These are phyloP conservation scores for Ustilago esculenta DNA, from an alignment of 1,284 basidiomycete species.

Conservation along the genomic window DNA sequence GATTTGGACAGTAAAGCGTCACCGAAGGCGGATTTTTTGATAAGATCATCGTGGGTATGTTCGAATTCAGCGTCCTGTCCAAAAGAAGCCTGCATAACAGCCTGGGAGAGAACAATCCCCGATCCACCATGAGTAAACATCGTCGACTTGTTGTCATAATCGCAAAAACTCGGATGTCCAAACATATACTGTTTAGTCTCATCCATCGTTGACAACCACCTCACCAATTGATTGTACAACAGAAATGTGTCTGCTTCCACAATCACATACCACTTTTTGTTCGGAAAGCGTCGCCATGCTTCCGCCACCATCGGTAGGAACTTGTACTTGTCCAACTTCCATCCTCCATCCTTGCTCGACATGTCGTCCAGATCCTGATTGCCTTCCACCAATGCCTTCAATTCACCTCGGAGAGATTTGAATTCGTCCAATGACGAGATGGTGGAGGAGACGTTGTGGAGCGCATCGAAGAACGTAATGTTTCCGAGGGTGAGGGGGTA, in stretches of 20 bases:
- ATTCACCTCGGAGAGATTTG: slow-evolving; percentile 5
- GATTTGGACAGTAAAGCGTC: slow-evolving; percentile 46
- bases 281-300: slow-evolving; percentile 25
- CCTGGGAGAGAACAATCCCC: slow-evolving; percentile 34
- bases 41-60: slow-evolving; percentile 23
- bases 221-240: slow-evolving; percentile 34
- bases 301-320: slow-evolving; percentile 46
- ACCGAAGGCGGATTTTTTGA: slow-evolving; percentile 30
- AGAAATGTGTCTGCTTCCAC: slow-evolving; percentile 57
- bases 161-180: slow-evolving; percentile 34
- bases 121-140: slow-evolving; percentile 43
- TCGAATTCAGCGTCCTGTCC: slow-evolving; percentile 30
- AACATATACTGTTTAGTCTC: slow-evolving; percentile 13
- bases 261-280: slow-evolving; percentile 45
- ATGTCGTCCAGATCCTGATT: slow-evolving; percentile 23
- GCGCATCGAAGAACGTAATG: slow-evolving; percentile 32
- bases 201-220: slow-evolving; percentile 25
- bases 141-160: slow-evolving; percentile 24
- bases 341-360: slow-evolving; percentile 25
- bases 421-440: slow-evolving; percentile 19
- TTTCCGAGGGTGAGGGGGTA: slow-evolving; percentile 10
- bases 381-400: background rate
- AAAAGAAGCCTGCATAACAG: slow-evolving; percentile 24
- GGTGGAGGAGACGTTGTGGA: slow-evolving; percentile 26
- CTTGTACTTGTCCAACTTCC: slow-evolving; percentile 54